phyloP scores from a whole-genome alignment of 371 early-diverging fungal species.

The Hamiltosporidium magnivora region DNA sequence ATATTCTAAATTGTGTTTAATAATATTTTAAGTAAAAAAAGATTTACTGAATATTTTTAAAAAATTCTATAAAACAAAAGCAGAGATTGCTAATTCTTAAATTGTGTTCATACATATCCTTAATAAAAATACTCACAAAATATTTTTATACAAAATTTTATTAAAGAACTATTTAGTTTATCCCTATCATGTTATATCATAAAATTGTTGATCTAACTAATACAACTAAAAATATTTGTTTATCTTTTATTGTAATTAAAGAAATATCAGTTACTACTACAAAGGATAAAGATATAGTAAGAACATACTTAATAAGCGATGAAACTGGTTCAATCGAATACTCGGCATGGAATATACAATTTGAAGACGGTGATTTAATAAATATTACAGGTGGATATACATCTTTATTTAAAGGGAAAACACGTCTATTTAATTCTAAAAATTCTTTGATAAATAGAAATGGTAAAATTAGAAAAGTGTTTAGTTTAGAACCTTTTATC shows the following conservation, averaged over 20 bases:
- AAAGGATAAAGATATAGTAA: slow-evolving; percentile 28
- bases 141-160: no score
- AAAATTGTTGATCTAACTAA: no score
- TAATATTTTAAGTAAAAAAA: no score
- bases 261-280: slow-evolving; percentile 16
- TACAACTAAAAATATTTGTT: slow-evolving; percentile 17
- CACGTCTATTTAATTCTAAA: slow-evolving; percentile 11
- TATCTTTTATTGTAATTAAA: slow-evolving; percentile 30
- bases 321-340: slow-evolving; percentile 32
- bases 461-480: slow-evolving; percentile 19
- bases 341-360: slow-evolving; percentile 12
- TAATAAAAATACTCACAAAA: no score
- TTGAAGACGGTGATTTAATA: slow-evolving; percentile 26
- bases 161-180: no score
- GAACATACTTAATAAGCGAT: slow-evolving; percentile 25
- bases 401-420: slow-evolving; percentile 11
- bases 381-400: slow-evolving; percentile 15
- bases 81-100: no score
- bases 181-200: no score
- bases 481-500: slow-evolving; percentile 3
- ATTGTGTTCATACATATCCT: no score
- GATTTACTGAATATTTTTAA: no score
- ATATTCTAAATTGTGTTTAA: no score
- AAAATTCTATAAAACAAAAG: no score
- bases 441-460: slow-evolving; percentile 14